These are phyloP conservation scores for Myxozyma mucilagina DNA, from an alignment of 805 yeast genomes.

Conservation along the genomic window DNA sequence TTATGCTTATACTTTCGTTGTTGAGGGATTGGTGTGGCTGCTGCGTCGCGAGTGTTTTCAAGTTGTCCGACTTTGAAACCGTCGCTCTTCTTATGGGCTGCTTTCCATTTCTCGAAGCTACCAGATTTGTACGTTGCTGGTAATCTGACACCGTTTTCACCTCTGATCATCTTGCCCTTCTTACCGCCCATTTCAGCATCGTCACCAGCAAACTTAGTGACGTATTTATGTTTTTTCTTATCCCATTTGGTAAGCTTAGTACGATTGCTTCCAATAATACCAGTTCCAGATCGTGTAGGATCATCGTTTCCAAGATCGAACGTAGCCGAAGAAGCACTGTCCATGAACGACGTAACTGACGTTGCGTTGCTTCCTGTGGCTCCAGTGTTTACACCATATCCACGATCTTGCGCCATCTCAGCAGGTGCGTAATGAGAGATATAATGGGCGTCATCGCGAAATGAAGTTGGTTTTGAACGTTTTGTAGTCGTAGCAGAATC, in stretches of 20 bases:
- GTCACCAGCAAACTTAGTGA: conserved; percentile 19
- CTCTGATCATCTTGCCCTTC: conserved; percentile 70
- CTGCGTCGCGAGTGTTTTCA: conserved; percentile 38
- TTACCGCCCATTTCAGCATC: conserved; percentile 29
- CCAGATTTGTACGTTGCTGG: conserved; percentile 94
- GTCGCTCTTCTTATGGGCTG: conserved; percentile 32
- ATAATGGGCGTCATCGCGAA: conserved; percentile 75
- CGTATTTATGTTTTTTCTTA: conserved; percentile 53
- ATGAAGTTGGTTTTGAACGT: conserved; percentile 50
- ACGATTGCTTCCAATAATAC: conserved; percentile 28
- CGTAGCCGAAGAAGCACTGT: conserved; percentile 80
- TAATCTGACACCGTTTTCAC: conserved; percentile 89
- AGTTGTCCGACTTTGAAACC: conserved; percentile 38
- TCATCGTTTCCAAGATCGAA: conserved; percentile 82
- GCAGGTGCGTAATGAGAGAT: conserved; percentile 89
- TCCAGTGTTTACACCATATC: conserved; percentile 49
- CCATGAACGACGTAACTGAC: conserved; percentile 61
- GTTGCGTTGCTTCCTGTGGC: conserved; percentile 1
- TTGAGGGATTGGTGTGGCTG: conserved; percentile 25
- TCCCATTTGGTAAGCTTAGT: conserved; percentile 48
- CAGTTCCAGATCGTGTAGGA: conserved; percentile 14
- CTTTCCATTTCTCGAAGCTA: conserved; percentile 87
- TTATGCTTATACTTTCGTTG: conserved; percentile 63
- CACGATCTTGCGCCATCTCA: conserved; percentile 75
- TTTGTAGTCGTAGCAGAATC: background rate